Base-by-base conservation (phyloP, 1,284 basidiomycete species). In the Boletus mariae region DNA sequence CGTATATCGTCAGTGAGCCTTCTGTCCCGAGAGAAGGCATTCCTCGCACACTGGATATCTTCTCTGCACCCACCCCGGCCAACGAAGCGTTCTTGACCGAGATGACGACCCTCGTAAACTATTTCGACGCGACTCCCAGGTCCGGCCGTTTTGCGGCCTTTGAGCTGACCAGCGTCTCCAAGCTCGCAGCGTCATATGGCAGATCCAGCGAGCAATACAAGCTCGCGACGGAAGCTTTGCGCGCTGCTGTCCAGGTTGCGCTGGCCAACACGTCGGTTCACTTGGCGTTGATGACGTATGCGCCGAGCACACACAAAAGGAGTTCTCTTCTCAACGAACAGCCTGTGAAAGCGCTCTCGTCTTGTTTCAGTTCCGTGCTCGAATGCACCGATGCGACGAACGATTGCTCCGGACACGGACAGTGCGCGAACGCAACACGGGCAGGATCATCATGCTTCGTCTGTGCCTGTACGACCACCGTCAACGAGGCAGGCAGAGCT, bases 361-460 rank as follows among this genome's bases (percentile, higher is more conserved):
- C 81, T 5, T 92, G 90, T 71, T 84, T 82, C 64, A 61, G 71
- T 0, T 77, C 77, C 28, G 68, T 71, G 20, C 75, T 81, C 20
- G 69, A 75, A 1, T 92, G 90, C 66, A 72, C 65, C 17, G 82
- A 85, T 59, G 73, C 73, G 41, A 92, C 90, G 5, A 75, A 73
- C 46, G 64, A 73, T 17, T 92, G 90, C 67, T 87, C 84, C 10
- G 85, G 86, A 4, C 78, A 82, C 45, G 90, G 90, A 0, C 62
- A 79, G 56, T 92, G 90, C 60, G 74, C 80, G 13, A 68, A 75
- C 49, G 80, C 79, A 28, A 78, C 71, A 45, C 85, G 82, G 57
- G 78, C 80, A 6, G 87, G 84, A 15, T 76, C 77, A 54, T 82
- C 80, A 5, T 92, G 90, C 67, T 92, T 81, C 62, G 79, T 87